Evolutionary conservation across 2,329 filamentous ascomycete species (phyloP).

Genomic region (Arachnomyces sp.): DNA sequence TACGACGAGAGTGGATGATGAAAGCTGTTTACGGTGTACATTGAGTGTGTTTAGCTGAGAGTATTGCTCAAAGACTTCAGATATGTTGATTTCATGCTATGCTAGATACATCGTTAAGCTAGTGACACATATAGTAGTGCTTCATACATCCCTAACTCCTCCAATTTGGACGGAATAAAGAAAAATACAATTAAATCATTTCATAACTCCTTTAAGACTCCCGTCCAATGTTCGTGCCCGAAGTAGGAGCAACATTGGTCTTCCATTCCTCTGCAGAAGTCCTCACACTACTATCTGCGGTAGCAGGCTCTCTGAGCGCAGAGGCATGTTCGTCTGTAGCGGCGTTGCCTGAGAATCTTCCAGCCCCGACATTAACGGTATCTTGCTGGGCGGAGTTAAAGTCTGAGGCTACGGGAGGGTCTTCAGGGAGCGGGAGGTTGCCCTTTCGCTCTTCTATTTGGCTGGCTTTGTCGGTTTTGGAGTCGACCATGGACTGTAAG

Average conservation of each 20-base stretch:
- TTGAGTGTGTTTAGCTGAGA: no score
- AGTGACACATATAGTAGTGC: no score
- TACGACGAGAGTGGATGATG: no score
- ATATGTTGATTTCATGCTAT: no score
- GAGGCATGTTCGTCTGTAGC: constrained; percentile 38
- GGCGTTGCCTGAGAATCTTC: constrained; percentile 42
- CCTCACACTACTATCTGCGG: constrained; percentile 47
- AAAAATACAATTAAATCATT: constrained; percentile 31
- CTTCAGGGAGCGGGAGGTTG: constrained; percentile 71
- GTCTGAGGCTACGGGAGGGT: constrained; percentile 68
- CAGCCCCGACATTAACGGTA: constrained; percentile 61
- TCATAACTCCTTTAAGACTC: constrained; percentile 28
- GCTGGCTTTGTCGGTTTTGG: constrained; percentile 47
- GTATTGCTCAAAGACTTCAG: no score
- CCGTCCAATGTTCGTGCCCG: constrained; percentile 50
- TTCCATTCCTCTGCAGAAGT: constrained; percentile 44
- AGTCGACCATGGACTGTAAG: constrained; percentile 30
- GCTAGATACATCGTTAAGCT: no score
- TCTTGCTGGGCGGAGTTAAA: constrained; percentile 64
- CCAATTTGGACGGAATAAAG: no score
- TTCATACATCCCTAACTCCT: no score
- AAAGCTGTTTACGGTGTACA: no score
- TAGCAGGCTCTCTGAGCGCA: constrained; percentile 53
- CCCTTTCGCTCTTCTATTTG: constrained; percentile 59
- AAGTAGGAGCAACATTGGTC: constrained; percentile 41